A percentile compares a stretch with the other conserved stretches of the same genome.
These are phyloP conservation scores for Teratosphaeria nubilosa DNA, from an alignment of 2,329 filamentous ascomycete species.

Conservation along the genomic window DNA sequence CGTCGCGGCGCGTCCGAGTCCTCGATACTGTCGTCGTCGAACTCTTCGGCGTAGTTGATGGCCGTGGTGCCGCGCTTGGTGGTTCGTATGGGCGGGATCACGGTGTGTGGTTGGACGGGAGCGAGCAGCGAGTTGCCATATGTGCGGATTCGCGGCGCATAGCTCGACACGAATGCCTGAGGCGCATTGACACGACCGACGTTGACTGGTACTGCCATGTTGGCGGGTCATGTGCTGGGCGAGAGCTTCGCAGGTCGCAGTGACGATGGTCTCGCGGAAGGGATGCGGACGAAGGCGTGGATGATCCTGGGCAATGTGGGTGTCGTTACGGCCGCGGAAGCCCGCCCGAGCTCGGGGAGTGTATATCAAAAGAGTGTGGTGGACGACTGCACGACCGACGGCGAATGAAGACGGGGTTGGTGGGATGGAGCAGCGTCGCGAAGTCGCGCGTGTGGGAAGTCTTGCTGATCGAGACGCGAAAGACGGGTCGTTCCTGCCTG, in stretches of 20 bases:
- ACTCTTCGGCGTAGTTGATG: conserved; percentile 97
- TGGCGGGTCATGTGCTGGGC: conserved; percentile 3
- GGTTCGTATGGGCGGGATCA: conserved; percentile 63
- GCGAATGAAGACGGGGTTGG: background rate
- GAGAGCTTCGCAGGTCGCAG: conserved; percentile 7
- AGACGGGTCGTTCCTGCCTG: background rate
- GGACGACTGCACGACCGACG: background rate
- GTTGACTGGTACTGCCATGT: conserved; percentile 17
- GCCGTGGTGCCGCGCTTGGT: conserved; percentile 94
- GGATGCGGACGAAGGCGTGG: background rate
- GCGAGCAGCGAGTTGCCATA: conserved; percentile 89
- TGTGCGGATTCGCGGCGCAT: conserved; percentile 78
- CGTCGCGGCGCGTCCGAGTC: conserved; percentile 57
- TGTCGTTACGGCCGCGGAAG: conserved; percentile 15
- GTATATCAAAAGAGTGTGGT: conserved; percentile 3
- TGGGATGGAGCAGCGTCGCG: background rate
- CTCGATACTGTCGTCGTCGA: conserved; percentile 76
- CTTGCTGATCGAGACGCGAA: background rate
- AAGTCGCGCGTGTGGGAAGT: background rate
- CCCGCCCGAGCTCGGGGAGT: conserved; percentile 2
- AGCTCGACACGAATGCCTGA: conserved; percentile 83
- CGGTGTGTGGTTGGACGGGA: conserved; percentile 64
- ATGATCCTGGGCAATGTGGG: conserved; percentile 9
- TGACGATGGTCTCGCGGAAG: conserved; percentile 3
- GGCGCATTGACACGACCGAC: conserved; percentile 45